Conservation (phyloP, 768 basidiomycete genomes). For the Boletus edulis region DNA sequence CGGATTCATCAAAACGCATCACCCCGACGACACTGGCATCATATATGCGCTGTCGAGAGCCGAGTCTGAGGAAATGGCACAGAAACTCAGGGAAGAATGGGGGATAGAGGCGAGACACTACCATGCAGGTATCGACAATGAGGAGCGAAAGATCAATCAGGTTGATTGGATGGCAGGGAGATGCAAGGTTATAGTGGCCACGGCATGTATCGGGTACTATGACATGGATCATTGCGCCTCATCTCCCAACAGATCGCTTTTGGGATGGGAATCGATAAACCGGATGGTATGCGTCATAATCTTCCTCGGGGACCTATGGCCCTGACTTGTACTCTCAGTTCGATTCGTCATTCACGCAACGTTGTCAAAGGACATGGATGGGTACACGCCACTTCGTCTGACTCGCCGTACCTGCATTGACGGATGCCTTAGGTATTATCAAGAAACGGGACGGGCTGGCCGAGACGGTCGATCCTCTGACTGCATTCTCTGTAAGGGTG, state of each 20-base stretch:
- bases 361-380: slow-evolving; percentile 80
- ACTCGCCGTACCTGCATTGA: slow-evolving; percentile 1
- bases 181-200: slow-evolving; percentile 87
- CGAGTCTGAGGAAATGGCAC: slow-evolving; percentile 80
- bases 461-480: slow-evolving; percentile 82
- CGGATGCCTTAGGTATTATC: slow-evolving; percentile 61
- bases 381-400: slow-evolving; percentile 42
- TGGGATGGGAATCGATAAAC: slow-evolving; percentile 96
- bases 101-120: slow-evolving; percentile 73
- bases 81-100: slow-evolving; percentile 53
- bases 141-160: slow-evolving; percentile 63
- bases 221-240: not conserved
- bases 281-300: slow-evolving; percentile 50
- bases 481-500: slow-evolving; percentile 78
- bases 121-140: slow-evolving; percentile 72
- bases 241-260: slow-evolving; percentile 71
- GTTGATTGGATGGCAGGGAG: slow-evolving; percentile 70
- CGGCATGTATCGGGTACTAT: slow-evolving; percentile 47
- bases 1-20: slow-evolving; percentile 59
- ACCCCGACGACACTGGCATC: slow-evolving; percentile 67
- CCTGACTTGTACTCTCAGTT: slow-evolving; percentile 44
- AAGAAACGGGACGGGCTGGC: slow-evolving; percentile 97
- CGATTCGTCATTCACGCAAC: slow-evolving; percentile 90
- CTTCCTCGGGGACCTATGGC: not conserved
- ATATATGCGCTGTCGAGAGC: slow-evolving; percentile 77